phyloP scores from a whole-genome alignment of 1,284 basidiomycete genomes.

The Ceratobasidium sp. region DNA sequence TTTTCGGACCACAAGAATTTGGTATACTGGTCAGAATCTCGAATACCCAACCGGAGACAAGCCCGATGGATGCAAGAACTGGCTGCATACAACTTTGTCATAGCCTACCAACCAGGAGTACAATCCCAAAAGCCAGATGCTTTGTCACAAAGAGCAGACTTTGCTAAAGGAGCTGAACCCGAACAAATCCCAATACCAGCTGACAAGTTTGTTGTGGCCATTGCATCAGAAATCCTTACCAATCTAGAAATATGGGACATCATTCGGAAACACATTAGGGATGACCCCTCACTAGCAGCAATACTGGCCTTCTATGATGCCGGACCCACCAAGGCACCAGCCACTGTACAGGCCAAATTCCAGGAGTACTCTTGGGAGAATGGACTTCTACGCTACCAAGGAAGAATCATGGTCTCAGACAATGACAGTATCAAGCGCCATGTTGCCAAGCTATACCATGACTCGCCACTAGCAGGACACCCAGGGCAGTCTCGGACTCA shows the following conservation, averaged over 20 bases:
- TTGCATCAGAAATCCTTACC: too few species aligned
- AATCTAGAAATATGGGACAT: too few species aligned
- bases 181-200: too few species aligned
- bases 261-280: too few species aligned
- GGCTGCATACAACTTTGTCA: conserved; percentile 11
- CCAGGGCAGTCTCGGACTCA: conserved; percentile 53
- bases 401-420: neutral
- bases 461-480: conserved; percentile 49
- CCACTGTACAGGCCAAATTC: neutral
- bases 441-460: neutral
- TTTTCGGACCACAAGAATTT: conserved; percentile 18
- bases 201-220: too few species aligned
- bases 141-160: neutral
- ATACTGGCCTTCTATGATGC: too few species aligned
- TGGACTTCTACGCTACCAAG: neutral
- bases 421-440: neutral
- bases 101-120: neutral
- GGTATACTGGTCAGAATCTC: conserved; percentile 10
- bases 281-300: too few species aligned
- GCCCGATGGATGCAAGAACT: conserved; percentile 50
- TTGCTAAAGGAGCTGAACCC: too few species aligned
- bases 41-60: conserved; percentile 49
- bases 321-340: neutral
- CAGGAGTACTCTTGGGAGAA: neutral
- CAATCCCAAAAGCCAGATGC: conserved; percentile 1